Conservation (phyloP, 2,329 filamentous ascomycete genomes). For the Xylaria polymorpha region DNA sequence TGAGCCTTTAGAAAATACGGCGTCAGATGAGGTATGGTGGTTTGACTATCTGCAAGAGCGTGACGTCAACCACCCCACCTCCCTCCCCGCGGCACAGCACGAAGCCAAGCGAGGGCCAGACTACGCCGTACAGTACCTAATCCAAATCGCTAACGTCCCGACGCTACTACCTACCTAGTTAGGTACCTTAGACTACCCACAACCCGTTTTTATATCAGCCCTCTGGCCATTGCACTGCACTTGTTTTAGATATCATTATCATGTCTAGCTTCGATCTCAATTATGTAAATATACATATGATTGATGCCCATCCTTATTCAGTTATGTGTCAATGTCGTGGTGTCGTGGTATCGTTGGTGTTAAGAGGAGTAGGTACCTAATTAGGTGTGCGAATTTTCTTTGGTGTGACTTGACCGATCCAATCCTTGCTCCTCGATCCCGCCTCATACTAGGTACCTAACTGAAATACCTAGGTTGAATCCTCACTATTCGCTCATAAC, state of each 20-base stretch:
- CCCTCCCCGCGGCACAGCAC: background rate
- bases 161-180: too few species aligned
- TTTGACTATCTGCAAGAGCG: background rate
- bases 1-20: slow-evolving; percentile 12
- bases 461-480: slow-evolving; percentile 4
- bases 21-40: slow-evolving; percentile 23
- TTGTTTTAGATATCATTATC: too few species aligned
- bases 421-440: background rate
- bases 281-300: background rate
- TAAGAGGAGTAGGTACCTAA: too few species aligned
- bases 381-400: background rate
- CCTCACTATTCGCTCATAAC: background rate
- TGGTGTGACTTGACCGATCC: background rate
- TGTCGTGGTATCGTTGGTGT: background rate
- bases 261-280: background rate
- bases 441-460: slow-evolving; percentile 1
- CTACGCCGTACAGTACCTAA: too few species aligned
- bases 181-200: background rate
- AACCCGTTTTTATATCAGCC: background rate
- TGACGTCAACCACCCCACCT: slow-evolving; percentile 24
- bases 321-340: background rate
- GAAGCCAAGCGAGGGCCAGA: background rate
- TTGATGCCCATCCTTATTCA: background rate
- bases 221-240: too few species aligned
- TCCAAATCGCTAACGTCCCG: background rate